Evolutionary conservation across 148 eudicot genomes (phyloP).

Genomic region (Agrostemma githago): DNA sequence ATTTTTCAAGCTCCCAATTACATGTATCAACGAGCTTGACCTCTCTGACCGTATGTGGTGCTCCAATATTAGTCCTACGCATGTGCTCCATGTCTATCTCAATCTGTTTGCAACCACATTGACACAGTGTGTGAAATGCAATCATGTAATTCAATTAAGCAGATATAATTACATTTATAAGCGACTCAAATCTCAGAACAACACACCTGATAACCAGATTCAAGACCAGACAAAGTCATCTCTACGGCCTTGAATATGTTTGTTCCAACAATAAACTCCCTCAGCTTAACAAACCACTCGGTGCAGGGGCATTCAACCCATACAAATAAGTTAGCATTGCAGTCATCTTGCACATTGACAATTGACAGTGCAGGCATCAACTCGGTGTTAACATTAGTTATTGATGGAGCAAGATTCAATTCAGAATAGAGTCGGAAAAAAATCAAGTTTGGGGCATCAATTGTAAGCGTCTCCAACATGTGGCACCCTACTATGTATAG

Average conservation of each 20-base stretch:
- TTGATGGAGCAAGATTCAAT: neutral
- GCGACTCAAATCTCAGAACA: neutral
- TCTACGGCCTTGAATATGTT: neutral
- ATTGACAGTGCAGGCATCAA: neutral
- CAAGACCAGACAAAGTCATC: neutral
- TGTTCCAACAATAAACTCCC: neutral
- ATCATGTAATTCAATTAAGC: too few species aligned
- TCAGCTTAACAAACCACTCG: slow-evolving; percentile 1
- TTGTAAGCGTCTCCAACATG: neutral
- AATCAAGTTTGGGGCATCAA: slow-evolving; percentile 11
- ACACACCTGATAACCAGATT: neutral
- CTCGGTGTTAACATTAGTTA: neutral
- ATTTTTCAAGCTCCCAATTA: neutral
- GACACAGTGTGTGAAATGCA: neutral
- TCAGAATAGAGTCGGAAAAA: neutral
- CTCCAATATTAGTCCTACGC: neutral
- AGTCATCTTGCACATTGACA: neutral
- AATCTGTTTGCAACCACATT: neutral
- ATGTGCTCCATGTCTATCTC: neutral
- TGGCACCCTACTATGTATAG: neutral
- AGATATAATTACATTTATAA: too few species aligned
- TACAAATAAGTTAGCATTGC: neutral
- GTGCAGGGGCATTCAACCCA: neutral
- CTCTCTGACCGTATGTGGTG: neutral
- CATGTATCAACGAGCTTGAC: neutral